Evolutionary conservation across 208 protist genomes (phyloP).

Genomic region (Plasmodiophora brassicae): DNA sequence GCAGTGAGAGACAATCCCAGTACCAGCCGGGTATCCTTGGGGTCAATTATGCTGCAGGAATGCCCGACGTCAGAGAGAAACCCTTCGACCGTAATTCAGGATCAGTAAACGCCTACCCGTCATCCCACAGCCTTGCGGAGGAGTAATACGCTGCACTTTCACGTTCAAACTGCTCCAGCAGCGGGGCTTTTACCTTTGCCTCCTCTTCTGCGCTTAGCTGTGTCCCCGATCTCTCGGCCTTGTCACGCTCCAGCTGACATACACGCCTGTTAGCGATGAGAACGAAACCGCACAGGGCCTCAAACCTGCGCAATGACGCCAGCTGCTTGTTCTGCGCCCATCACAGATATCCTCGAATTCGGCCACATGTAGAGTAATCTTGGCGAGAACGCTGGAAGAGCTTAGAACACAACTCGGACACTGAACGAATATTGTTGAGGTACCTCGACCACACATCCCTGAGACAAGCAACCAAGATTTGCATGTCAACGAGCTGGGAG

Average conservation of each 20-base stretch:
- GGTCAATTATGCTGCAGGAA: background rate
- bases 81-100: slow-evolving; percentile 77
- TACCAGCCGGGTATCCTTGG: slow-evolving; percentile 50
- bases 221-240: background rate
- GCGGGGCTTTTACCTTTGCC: slow-evolving; percentile 77
- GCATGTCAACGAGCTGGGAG: too few relatives aligned
- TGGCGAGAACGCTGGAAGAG: slow-evolving; percentile 63
- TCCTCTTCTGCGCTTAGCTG: slow-evolving; percentile 55
- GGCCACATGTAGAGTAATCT: slow-evolving; percentile 92
- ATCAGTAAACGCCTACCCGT: too few relatives aligned
- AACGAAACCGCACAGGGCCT: background rate
- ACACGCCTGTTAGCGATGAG: background rate
- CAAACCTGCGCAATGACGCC: too few relatives aligned
- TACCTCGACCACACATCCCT: slow-evolving; percentile 86
- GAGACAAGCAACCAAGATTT: too few relatives aligned
- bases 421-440: too few relatives aligned
- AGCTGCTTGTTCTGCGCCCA: slow-evolving; percentile 93
- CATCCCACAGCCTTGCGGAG: slow-evolving; percentile 87
- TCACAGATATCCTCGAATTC: slow-evolving; percentile 87
- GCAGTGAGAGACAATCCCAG: slow-evolving; percentile 75
- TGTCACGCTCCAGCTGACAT: background rate
- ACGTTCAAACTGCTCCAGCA: slow-evolving; percentile 71
- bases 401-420: too few relatives aligned
- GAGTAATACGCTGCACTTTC: slow-evolving; percentile 85
- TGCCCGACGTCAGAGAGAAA: slow-evolving; percentile 30